Base-by-base conservation (phyloP, 2,329 filamentous ascomycete genomes). In the Fusarium proliferatum region DNA sequence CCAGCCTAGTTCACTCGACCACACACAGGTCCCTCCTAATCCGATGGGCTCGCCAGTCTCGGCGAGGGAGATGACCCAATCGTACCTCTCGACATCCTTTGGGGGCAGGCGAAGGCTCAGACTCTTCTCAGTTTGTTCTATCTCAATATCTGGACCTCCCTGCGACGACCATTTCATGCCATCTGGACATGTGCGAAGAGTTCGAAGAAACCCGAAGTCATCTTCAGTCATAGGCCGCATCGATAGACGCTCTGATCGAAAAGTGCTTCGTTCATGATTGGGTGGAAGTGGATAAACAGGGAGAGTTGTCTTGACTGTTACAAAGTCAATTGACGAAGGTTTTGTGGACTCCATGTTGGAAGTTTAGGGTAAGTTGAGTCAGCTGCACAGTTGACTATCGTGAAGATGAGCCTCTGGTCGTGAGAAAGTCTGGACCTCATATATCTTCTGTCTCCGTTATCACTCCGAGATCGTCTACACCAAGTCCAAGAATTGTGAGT, bases 141-240 rank as follows among this genome's bases (percentile, higher is more conserved):
- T 55, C 74, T 86, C 81, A 60, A 76, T 68, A 80, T 91, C 87
- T 13, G 82, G 73, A 13, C 73, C 63, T 64, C 85, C 86, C 71
- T 77, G 72, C 6, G 69, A 61, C 60, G 90, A 90, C 84, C 87
- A 91, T 61, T 80, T 79, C 91, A 93, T 93, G 52, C 91, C 88
- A 72, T 91, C 89, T 9, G 86, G 85, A 77, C 91, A 84, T 19
- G 83, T 84, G 30, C 91, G 88, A 60, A 93, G 82, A 28, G 81
- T 80, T 70, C 89, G 82, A 21, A 90, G 68, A 11, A 82, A 85
- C 3, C 82, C 80, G 4, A 88, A 81, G 78, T 93, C 90, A 6
- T 85, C 81, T 23, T 84, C 79, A 2, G 76, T 75, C 43, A 88
- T 80, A 5, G 87, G 86, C 21, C 90, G 84, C 58, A 93, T 79